A percentile compares a stretch with the other conserved stretches of the same genome.
These are phyloP conservation scores for Ophiostoma novo-ulmi DNA, from an alignment of 2,329 filamentous ascomycete species.

Conservation along the genomic window DNA sequence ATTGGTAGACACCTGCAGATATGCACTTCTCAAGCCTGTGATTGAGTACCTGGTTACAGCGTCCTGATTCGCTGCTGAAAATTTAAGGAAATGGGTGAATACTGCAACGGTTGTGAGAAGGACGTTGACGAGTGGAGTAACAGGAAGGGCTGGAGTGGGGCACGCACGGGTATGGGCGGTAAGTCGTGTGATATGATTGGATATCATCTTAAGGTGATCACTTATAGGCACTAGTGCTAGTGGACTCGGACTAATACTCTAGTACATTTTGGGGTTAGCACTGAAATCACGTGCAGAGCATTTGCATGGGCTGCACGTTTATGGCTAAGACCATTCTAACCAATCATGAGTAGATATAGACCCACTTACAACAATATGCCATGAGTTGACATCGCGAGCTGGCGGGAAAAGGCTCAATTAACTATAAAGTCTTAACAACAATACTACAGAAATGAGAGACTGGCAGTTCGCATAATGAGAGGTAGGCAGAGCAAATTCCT, in stretches of 20 bases:
- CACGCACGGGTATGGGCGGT: constrained; percentile 21
- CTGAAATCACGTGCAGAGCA: neutral
- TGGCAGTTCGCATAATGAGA: too few species aligned
- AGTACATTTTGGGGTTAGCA: neutral
- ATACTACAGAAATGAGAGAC: too few species aligned
- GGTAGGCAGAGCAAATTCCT: too few species aligned
- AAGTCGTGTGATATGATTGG: constrained; percentile 26
- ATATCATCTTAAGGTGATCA: neutral
- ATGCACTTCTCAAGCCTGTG: constrained; percentile 3
- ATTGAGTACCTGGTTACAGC: constrained; percentile 15
- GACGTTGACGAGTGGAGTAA: constrained; percentile 2
- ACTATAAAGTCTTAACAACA: too few species aligned
- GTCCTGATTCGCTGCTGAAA: constrained; percentile 20
- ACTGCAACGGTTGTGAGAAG: constrained; percentile 3
- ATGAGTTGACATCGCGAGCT: too few species aligned
- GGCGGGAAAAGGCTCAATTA: too few species aligned
- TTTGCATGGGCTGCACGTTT: neutral
- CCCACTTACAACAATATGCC: too few species aligned
- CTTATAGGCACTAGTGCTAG: neutral
- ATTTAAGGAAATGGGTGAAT: neutral
- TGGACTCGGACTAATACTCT: neutral
- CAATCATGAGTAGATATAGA: neutral
- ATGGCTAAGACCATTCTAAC: neutral
- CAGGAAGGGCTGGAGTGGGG: neutral
- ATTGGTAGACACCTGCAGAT: neutral